phyloP scores from a whole-genome alignment of 1,139 yeast species.

The Yamadazyma diospyri region DNA sequence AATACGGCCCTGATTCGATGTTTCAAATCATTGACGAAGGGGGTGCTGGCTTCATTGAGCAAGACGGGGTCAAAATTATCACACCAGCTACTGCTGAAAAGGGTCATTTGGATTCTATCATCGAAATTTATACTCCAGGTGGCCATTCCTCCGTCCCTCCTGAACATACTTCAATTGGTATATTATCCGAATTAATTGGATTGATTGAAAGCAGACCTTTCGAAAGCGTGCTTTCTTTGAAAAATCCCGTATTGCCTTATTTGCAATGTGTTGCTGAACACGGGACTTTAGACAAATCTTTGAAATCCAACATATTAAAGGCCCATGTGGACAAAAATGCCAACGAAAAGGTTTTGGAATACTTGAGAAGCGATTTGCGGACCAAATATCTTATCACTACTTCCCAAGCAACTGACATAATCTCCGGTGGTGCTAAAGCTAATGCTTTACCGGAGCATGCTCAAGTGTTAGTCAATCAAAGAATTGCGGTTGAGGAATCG shows the following conservation, averaged over 20 bases:
- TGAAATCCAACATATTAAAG: conserved; percentile 35
- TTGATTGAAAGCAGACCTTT: conserved; percentile 36
- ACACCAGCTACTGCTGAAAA: conserved; percentile 52
- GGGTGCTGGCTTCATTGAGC: conserved; percentile 25
- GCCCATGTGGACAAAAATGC: conserved; percentile 40
- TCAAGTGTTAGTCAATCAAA: conserved; percentile 50
- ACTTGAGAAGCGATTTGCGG: conserved; percentile 18
- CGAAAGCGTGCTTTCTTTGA: conserved; percentile 31
- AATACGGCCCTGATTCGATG: conserved; percentile 39
- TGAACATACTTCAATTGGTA: conserved; percentile 45
- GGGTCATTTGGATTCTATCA: conserved; percentile 38
- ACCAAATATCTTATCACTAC: conserved; percentile 51
- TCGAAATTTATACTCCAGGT: conserved; percentile 42
- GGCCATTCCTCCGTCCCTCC: conserved; percentile 51
- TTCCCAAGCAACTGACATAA: conserved; percentile 63
- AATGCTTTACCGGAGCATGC: conserved; percentile 75
- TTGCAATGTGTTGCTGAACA: conserved; percentile 46
- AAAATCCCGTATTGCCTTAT: conserved; percentile 39
- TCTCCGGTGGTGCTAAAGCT: conserved; percentile 65
- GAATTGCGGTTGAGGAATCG: conserved; percentile 52
- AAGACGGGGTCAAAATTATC: conserved; percentile 48
- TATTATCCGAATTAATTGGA: conserved; percentile 36
- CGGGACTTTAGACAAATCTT: conserved; percentile 23
- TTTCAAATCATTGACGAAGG: conserved; percentile 48
- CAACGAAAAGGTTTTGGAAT: conserved; percentile 36